These are phyloP conservation scores for Mariannaea sp. DNA, from an alignment of 2,329 filamentous ascomycete species.

Conservation along the genomic window DNA sequence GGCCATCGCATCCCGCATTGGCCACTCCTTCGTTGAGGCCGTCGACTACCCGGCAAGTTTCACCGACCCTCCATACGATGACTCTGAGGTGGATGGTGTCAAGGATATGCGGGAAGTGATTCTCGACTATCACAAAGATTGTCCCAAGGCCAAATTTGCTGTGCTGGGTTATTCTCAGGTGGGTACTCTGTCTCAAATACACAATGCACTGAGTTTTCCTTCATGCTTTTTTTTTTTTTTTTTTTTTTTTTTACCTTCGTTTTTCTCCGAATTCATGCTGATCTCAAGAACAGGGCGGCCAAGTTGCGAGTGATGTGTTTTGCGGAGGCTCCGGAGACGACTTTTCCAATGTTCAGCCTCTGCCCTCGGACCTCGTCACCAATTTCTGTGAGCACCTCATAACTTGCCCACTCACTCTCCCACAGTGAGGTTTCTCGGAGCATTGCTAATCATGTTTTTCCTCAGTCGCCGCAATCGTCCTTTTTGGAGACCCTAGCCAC, in stretches of 20 bases:
- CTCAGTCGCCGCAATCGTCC: slow-evolving; percentile 47
- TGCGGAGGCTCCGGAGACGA: slow-evolving; percentile 43
- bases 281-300: slow-evolving; percentile 42
- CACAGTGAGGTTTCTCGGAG: too few relatives aligned
- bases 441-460: background rate
- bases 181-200: slow-evolving; percentile 9
- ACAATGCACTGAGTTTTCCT: too few relatives aligned
- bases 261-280: background rate
- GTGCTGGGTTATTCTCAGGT: slow-evolving; percentile 51
- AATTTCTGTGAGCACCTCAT: slow-evolving; percentile 40
- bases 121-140: slow-evolving; percentile 41
- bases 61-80: slow-evolving; percentile 39
- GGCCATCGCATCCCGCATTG: slow-evolving; percentile 40
- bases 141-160: slow-evolving; percentile 48
- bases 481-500: slow-evolving; percentile 51
- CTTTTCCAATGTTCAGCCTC: slow-evolving; percentile 36
- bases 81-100: slow-evolving; percentile 44
- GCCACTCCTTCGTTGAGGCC: slow-evolving; percentile 42
- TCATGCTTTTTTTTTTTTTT: too few relatives aligned
- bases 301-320: slow-evolving; percentile 45
- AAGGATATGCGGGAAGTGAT: slow-evolving; percentile 40
- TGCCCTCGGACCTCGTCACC: slow-evolving; percentile 38
- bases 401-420: too few relatives aligned
- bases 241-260: too few relatives aligned
- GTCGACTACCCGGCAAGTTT: slow-evolving; percentile 48